Conservation (phyloP, 169 alveolate species). For the Plasmodium yoelii region DNA sequence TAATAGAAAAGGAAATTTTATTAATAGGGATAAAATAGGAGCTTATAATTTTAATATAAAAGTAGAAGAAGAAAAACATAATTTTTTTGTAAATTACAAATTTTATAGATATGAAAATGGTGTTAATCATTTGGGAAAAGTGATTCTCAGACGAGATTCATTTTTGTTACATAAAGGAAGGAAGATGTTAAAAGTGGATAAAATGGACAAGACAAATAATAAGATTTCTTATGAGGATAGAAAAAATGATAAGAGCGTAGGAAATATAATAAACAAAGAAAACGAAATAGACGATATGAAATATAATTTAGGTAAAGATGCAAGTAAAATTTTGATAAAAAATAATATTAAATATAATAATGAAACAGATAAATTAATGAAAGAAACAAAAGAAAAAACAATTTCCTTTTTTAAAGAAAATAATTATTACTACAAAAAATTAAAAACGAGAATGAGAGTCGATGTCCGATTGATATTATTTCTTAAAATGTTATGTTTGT, state of each 20-base stretch:
- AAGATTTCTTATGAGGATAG: not conserved
- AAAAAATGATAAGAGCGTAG: too few relatives aligned
- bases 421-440: too few relatives aligned
- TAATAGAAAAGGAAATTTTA: not conserved
- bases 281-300: too few relatives aligned
- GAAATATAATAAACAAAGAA: too few relatives aligned
- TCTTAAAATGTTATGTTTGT: conserved; percentile 40
- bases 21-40: not conserved
- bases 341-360: too few relatives aligned
- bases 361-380: too few relatives aligned
- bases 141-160: too few relatives aligned
- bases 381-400: too few relatives aligned
- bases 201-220: not conserved
- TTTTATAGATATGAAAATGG: conserved; percentile 37
- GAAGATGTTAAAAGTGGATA: conserved; percentile 7
- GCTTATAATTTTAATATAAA: conserved; percentile 4
- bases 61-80: conserved; percentile 19
- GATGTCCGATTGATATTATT: conserved; percentile 17
- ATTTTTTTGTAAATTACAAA: conserved; percentile 13
- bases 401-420: too few relatives aligned
- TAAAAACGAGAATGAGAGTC: not conserved
- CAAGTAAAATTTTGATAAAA: too few relatives aligned
- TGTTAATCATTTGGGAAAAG: conserved; percentile 3
- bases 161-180: too few relatives aligned
- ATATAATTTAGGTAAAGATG: too few relatives aligned